Conservation (phyloP, 176 grass and related monocot genomes). For the Musa acuminata region DNA sequence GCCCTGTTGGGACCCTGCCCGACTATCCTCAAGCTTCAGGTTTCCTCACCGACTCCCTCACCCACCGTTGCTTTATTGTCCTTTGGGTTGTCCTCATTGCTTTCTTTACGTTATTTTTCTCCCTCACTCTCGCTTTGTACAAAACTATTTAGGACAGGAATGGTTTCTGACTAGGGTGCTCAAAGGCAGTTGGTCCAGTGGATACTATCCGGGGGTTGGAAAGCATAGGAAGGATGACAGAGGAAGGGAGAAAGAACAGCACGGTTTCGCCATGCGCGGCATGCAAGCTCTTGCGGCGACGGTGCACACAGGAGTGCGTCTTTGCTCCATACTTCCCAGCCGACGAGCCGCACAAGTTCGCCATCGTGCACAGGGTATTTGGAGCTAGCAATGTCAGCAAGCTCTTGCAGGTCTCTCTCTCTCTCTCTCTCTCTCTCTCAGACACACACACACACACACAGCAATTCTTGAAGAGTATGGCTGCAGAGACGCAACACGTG, state of each 20-base stretch:
- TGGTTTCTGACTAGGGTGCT: background rate
- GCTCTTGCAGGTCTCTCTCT: constrained; percentile 14
- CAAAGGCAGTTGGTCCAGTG: background rate
- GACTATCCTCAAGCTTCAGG: too few species aligned
- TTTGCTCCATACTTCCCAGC: constrained; percentile 12
- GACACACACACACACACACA: too few species aligned
- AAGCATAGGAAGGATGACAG: background rate
- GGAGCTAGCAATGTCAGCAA: constrained; percentile 22
- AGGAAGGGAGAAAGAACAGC: background rate
- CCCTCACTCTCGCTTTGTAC: background rate
- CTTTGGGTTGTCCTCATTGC: background rate
- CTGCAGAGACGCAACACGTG: too few species aligned
- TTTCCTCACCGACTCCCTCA: background rate
- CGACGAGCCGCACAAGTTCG: constrained; percentile 10
- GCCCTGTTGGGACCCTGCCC: background rate
- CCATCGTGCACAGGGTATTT: constrained; percentile 14
- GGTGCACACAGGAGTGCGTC: constrained; percentile 15
- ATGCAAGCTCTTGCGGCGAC: constrained; percentile 9
- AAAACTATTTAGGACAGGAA: background rate
- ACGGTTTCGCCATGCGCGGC: constrained; percentile 11
- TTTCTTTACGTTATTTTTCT: background rate
- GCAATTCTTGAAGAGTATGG: too few species aligned
- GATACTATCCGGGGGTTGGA: background rate
- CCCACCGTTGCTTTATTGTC: constrained; percentile 4
- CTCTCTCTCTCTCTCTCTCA: background rate